Conservation (phyloP, 352 stramenopile genomes). For the Globisporangium echinulatum region DNA sequence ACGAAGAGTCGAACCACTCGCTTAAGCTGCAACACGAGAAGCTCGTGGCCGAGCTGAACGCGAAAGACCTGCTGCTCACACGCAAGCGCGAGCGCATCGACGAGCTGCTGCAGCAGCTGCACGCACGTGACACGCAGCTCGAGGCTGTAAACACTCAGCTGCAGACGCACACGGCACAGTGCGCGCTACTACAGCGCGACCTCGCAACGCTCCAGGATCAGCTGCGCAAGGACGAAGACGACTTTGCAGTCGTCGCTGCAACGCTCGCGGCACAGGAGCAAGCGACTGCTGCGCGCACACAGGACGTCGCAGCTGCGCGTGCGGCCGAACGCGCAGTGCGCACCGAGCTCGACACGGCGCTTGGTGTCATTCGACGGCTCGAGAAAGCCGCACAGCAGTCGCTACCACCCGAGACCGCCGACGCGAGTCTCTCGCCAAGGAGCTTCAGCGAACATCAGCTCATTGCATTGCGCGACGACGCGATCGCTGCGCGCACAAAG, state of each 20-base stretch:
- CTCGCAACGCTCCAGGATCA: conserved; percentile 37
- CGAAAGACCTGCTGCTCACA: conserved; percentile 53
- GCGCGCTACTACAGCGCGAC: conserved; percentile 18
- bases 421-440: conserved; percentile 63
- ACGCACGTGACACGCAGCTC: conserved; percentile 15
- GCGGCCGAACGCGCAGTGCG: conserved; percentile 31
- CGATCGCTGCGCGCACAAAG: conserved; percentile 57
- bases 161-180: conserved; percentile 12
- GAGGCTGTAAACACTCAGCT: conserved; percentile 5
- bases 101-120: conserved; percentile 45
- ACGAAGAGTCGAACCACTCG: conserved; percentile 21
- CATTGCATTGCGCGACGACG: conserved; percentile 66
- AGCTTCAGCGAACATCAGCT: conserved; percentile 74
- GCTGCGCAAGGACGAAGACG: conserved; percentile 55
- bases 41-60: conserved; percentile 56
- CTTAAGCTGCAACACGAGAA: conserved; percentile 55
- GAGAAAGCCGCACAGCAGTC: conserved; percentile 42
- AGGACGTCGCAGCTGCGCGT: conserved; percentile 19
- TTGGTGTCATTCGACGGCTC: conserved; percentile 27
- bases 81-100: conserved; percentile 60
- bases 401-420: conserved; percentile 26
- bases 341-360: conserved; percentile 37
- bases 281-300: conserved; percentile 26
- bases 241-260: conserved; percentile 56
- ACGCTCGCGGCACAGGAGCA: conserved; percentile 46